phyloP scores from a whole-genome alignment of 345 rosid species.

The Garcia nutans region DNA sequence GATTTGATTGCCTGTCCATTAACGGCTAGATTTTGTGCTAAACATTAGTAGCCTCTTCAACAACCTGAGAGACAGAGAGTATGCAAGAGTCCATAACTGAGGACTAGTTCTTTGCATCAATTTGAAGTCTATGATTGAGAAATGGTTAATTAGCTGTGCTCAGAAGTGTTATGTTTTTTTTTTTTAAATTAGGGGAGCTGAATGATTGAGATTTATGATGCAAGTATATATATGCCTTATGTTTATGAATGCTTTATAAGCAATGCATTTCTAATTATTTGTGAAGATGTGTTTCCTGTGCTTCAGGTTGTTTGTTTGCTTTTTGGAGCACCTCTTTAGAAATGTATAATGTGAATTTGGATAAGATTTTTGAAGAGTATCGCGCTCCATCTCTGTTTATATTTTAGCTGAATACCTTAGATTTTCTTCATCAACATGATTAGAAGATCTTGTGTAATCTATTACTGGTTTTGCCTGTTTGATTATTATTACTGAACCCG shows the following conservation, averaged over 20 bases:
- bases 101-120: neutral
- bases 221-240: neutral
- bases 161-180: neutral
- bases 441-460: neutral
- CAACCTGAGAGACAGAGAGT: neutral
- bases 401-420: neutral
- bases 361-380: neutral
- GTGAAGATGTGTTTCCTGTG: neutral
- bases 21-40: neutral
- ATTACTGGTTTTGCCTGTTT: neutral
- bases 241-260: neutral
- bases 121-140: neutral
- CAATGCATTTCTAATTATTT: neutral
- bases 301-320: neutral
- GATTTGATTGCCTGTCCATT: neutral
- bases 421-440: neutral
- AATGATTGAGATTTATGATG: conserved; percentile 3
- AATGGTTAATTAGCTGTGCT: neutral
- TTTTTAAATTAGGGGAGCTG: neutral
- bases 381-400: neutral
- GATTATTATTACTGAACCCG: neutral
- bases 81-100: neutral
- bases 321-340: neutral
- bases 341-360: neutral
- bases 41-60: neutral